Evolutionary conservation across 306 rosid genomes (phyloP).

Genomic region (Phaseolus lunatus): DNA sequence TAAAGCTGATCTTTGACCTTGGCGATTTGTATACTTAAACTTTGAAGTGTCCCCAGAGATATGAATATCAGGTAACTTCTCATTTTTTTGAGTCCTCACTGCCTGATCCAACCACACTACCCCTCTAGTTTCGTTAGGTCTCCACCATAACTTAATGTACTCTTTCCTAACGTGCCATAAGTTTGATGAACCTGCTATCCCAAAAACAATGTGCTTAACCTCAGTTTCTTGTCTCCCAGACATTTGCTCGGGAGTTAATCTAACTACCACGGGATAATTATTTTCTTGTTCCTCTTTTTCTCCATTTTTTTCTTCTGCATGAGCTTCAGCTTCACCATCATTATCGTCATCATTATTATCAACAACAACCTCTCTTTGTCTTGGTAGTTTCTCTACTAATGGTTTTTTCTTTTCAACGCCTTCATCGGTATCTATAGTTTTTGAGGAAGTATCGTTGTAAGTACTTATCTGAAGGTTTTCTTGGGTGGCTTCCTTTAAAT

Average conservation of each 20-base stretch:
- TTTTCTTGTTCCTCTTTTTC: neutral
- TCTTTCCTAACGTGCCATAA: slow-evolving; percentile 78
- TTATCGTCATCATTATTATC: neutral
- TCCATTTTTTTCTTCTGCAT: neutral
- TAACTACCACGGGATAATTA: slow-evolving; percentile 39
- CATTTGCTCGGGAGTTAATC: slow-evolving; percentile 31
- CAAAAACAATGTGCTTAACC: slow-evolving; percentile 78
- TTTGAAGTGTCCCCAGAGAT: slow-evolving; percentile 65
- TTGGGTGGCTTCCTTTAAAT: slow-evolving; percentile 35
- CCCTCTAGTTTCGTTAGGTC: slow-evolving; percentile 78
- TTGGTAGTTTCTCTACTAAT: neutral
- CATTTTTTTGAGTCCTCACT: slow-evolving; percentile 46
- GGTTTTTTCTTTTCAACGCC: slow-evolving; percentile 17
- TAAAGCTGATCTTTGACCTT: slow-evolving; percentile 82
- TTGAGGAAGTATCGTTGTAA: slow-evolving; percentile 45
- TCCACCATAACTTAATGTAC: slow-evolving; percentile 90
- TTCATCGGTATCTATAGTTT: neutral
- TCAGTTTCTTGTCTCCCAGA: slow-evolving; percentile 51
- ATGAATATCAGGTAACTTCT: slow-evolving; percentile 74
- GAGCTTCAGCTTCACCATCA: neutral
- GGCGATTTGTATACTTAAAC: slow-evolving; percentile 69
- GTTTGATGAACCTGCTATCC: slow-evolving; percentile 83
- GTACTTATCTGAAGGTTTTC: slow-evolving; percentile 45
- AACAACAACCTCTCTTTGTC: neutral
- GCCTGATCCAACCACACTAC: slow-evolving; percentile 80